Percentiles rank a stretch among this genome's conserved stretches.
These are phyloP conservation scores for Fragilariopsis cylindrus DNA, from an alignment of 108 stramenopile genomes.

Conservation along the genomic window DNA sequence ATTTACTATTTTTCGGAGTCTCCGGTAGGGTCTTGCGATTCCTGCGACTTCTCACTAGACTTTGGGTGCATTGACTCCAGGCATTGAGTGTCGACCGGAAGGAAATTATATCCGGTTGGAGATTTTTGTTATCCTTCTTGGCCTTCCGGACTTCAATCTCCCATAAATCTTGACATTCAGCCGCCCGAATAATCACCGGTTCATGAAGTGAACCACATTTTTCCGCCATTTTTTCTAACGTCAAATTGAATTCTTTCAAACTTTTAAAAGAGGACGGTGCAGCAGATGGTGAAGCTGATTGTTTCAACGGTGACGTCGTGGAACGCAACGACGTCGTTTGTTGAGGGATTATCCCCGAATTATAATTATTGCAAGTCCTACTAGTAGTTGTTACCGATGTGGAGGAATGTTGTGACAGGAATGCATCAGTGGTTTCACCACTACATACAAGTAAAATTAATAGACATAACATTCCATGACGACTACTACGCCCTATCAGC, in stretches of 20 bases:
- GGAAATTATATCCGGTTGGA: constrained; percentile 24
- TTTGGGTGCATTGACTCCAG: constrained; percentile 30
- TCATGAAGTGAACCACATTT: constrained; percentile 13
- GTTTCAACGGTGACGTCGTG: constrained; percentile 1
- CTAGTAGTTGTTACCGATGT: not conserved
- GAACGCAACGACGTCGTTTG: not conserved
- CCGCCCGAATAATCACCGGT: constrained; percentile 25
- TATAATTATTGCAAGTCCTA: not conserved
- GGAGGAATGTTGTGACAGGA: not conserved
- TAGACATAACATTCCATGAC: constrained; percentile 9
- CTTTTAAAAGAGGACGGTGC: constrained; percentile 2
- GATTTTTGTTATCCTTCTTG: not conserved
- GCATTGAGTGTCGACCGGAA: constrained; percentile 41
- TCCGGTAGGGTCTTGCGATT: constrained; percentile 3
- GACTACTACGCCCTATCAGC: not conserved
- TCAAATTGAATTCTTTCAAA: constrained; percentile 24
- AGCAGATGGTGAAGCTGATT: not conserved
- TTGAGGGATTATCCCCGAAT: not conserved
- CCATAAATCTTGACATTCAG: constrained; percentile 30
- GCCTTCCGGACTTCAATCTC: not conserved
- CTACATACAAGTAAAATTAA: constrained; percentile 7
- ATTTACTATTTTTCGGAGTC: not conserved
- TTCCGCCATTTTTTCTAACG: constrained; percentile 16
- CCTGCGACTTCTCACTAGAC: constrained; percentile 23
- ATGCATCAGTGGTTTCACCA: constrained; percentile 4